These are phyloP conservation scores for Phytophthora cactorum DNA, from an alignment of 352 stramenopile species.

Conservation along the genomic window DNA sequence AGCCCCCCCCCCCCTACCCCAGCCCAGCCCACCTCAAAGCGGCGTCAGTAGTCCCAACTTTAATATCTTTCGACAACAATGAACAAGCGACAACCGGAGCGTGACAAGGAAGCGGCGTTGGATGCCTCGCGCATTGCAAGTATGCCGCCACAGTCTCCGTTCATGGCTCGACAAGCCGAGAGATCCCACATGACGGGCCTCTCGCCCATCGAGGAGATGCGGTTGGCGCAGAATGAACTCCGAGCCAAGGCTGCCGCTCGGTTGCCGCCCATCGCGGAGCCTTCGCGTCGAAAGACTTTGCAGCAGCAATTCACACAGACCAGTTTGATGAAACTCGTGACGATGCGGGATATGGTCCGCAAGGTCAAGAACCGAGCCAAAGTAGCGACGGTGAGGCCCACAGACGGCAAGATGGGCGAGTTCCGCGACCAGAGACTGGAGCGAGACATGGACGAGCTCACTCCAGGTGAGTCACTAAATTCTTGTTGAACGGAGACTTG, in stretches of 20 bases:
- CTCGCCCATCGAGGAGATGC: slow-evolving; percentile 88
- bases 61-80: slow-evolving; percentile 1
- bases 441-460: slow-evolving; percentile 81
- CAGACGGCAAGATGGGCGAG: slow-evolving; percentile 39
- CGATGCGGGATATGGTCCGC: slow-evolving; percentile 57
- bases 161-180: slow-evolving; percentile 81
- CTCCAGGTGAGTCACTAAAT: slow-evolving; percentile 49
- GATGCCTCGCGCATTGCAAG: slow-evolving; percentile 23
- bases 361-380: slow-evolving; percentile 68
- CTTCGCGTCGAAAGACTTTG: slow-evolving; percentile 23
- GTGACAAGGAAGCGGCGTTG: slow-evolving; percentile 13
- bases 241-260: slow-evolving; percentile 72
- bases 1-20: no score
- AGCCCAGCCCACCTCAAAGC: no score
- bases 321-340: slow-evolving; percentile 67
- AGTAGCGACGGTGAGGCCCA: slow-evolving; percentile 38
- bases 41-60: not conserved
- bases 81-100: slow-evolving; percentile 16
- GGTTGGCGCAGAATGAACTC: slow-evolving; percentile 79
- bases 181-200: slow-evolving; percentile 72
- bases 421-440: slow-evolving; percentile 46
- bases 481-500: not conserved
- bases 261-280: slow-evolving; percentile 25
- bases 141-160: slow-evolving; percentile 48
- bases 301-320: slow-evolving; percentile 36